A percentile compares a stretch with the other conserved stretches of the same genome.
phyloP scores from a whole-genome alignment of 805 yeast species.

The Monosporozyma unispora region DNA sequence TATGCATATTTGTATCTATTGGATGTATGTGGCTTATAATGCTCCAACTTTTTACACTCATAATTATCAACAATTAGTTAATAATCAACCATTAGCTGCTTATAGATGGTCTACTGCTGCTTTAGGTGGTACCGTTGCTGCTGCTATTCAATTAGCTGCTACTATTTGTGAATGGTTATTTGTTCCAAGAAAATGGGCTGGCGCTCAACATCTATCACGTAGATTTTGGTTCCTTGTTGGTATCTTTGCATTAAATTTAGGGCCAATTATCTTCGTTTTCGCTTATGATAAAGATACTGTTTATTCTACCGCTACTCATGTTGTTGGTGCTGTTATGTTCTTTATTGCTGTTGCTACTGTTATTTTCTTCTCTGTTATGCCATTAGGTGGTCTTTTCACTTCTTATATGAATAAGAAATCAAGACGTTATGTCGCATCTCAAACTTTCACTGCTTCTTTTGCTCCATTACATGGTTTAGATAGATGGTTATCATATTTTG shows the following conservation, averaged over 20 bases:
- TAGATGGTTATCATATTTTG: conserved; percentile 90
- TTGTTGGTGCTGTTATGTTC: conserved; percentile 79
- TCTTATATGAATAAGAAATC: conserved; percentile 80
- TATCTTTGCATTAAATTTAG: conserved; percentile 65
- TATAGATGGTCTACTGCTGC: conserved; percentile 91
- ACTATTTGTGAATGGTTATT: conserved; percentile 90
- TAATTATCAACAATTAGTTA: conserved; percentile 70
- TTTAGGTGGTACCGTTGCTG: conserved; percentile 84
- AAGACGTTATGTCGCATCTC: conserved; percentile 85
- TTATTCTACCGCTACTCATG: conserved; percentile 62
- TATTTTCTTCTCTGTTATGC: conserved; percentile 86
- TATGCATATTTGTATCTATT: conserved; percentile 77
- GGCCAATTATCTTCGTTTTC: conserved; percentile 79
- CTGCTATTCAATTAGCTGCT: conserved; percentile 72
- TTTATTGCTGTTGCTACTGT: conserved; percentile 79
- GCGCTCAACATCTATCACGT: conserved; percentile 93
- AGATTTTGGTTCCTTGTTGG: conserved; percentile 67
- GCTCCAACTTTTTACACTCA: conserved; percentile 86
- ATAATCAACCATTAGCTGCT: conserved; percentile 84
- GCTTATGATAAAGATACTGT: conserved; percentile 64
- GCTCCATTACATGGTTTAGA: conserved; percentile 75
- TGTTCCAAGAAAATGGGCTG: conserved; percentile 98
- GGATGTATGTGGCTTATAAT: conserved; percentile 93
- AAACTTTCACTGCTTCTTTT: conserved; percentile 91
- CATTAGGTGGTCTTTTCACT: conserved; percentile 92